Conservation (phyloP, 495 filamentous ascomycete genomes). For the Lasiosphaeria hispida region DNA sequence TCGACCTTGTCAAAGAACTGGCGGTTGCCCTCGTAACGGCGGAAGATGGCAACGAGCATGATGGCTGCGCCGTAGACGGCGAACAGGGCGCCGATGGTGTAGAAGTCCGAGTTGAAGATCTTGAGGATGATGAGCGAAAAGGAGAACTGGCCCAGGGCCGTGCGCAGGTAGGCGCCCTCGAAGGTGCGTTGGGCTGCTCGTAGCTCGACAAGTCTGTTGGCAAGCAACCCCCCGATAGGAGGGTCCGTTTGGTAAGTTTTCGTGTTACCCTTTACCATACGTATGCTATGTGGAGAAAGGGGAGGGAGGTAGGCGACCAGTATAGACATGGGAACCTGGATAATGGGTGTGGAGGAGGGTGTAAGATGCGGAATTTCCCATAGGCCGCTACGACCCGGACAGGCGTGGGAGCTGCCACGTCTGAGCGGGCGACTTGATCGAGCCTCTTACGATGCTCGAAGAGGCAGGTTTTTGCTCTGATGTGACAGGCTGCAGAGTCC, state of each 20-base stretch:
- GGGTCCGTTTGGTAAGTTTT: background rate
- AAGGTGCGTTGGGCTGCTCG: slow-evolving; percentile 94
- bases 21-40: slow-evolving; percentile 83
- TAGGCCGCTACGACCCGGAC: background rate
- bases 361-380: slow-evolving; percentile 2
- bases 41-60: slow-evolving; percentile 72
- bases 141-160: slow-evolving; percentile 87
- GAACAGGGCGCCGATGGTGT: slow-evolving; percentile 86
- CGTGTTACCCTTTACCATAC: background rate
- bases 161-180: slow-evolving; percentile 95
- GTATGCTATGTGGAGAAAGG: background rate
- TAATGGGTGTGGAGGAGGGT: background rate
- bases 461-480: too few relatives aligned
- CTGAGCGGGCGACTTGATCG: background rate
- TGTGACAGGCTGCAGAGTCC: background rate
- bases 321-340: background rate
- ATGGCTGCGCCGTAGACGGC: slow-evolving; percentile 87
- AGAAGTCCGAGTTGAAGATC: slow-evolving; percentile 95
- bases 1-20: slow-evolving; percentile 79
- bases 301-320: background rate
- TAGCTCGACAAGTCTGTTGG: slow-evolving; percentile 73
- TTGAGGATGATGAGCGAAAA: slow-evolving; percentile 92
- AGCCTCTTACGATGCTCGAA: background rate
- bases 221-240: background rate
- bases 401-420: slow-evolving; percentile 1